Percentiles rank a stretch among this genome's conserved stretches.
phyloP scores from a whole-genome alignment of 192 early-diverging fungal species.

The Linnemannia exigua region DNA sequence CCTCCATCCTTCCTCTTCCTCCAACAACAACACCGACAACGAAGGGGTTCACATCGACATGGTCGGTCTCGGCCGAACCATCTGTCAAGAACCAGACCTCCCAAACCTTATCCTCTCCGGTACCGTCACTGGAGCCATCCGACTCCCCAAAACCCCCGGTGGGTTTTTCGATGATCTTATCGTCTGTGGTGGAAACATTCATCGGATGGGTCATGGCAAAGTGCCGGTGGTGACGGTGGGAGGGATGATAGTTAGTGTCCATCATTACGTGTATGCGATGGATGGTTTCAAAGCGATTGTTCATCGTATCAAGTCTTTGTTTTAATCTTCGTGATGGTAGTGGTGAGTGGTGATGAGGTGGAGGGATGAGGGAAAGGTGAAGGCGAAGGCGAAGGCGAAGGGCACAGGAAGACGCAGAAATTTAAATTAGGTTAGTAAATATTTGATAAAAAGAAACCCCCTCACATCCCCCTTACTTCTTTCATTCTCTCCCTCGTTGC shows the following conservation, averaged over 20 bases:
- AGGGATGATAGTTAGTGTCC: neutral
- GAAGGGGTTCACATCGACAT: conserved; percentile 27
- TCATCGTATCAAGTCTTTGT: conserved; percentile 15
- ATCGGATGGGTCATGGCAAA: conserved; percentile 7
- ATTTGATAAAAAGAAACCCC: no score
- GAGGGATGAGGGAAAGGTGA: no score
- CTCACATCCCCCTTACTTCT: no score
- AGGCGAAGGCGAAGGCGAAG: no score
- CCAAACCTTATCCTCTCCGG: conserved; percentile 27
- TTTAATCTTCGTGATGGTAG: no score
- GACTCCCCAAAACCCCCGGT: conserved; percentile 5
- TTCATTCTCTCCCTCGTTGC: no score
- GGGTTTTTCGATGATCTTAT: conserved; percentile 26
- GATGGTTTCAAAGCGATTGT: conserved; percentile 6
- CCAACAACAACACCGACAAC: no score
- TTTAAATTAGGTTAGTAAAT: no score
- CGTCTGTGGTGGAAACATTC: conserved; percentile 27
- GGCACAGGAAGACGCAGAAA: no score
- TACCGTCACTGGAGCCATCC: conserved; percentile 14
- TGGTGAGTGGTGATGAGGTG: no score
- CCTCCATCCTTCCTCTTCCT: neutral
- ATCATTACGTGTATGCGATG: conserved; percentile 9
- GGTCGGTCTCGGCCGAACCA: conserved; percentile 20
- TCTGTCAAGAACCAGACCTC: conserved; percentile 23
- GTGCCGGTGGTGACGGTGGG: neutral